Base-by-base conservation (phyloP, 1,284 basidiomycete species). In the Cryptococcus sp. region DNA sequence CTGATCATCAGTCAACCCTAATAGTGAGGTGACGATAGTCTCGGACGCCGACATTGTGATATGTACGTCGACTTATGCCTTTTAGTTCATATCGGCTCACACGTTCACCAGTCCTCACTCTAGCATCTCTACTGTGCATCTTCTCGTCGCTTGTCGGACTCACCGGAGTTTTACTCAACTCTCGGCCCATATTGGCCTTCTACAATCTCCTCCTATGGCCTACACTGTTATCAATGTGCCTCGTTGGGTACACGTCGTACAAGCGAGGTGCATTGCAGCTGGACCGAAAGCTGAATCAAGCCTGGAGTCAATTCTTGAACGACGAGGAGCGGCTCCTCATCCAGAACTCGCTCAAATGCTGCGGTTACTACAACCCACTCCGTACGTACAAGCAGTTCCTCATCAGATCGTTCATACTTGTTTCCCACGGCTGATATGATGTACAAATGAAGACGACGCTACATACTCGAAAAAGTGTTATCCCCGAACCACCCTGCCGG, bases 121-220 rank as follows among this genome's bases (percentile, higher is more conserved):
- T 72, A 1, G 67, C 73, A 10, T 73, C 66, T 4, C 40, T 67
- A 11, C 55, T 72, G 13, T 66, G 63, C 59, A 56, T 70, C 22
- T 60, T 70, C 47, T 65, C 71, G 13, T 55, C 66, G 5, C 52
- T 75, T 13, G 61, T 73, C 16, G 75, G 73, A 34, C 54, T 75
- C 16, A 68, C 66, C 3, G 73, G 74, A 3, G 57, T 66, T 0
- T 46, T 77, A 13, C 69, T 77, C 39, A 72, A 74, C 58, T 70
- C 66, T 11, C 68, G 73, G n/a, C 73, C 73, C 2, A 73, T 75
- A 39, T 61, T 77, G 46, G 67, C 75, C 5, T 66, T 76, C 46
- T 77, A 77, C 62, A 66, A 71, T 51, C 64, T 78, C 52, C 61
- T 78, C 7, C 63, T 78, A 3, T 78, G 75, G 75, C 73, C 75